Percentiles rank a stretch among this genome's conserved stretches.
Evolutionary conservation across 1,139 yeast species (phyloP).

Genomic region (Saccharomyces hybrid): DNA sequence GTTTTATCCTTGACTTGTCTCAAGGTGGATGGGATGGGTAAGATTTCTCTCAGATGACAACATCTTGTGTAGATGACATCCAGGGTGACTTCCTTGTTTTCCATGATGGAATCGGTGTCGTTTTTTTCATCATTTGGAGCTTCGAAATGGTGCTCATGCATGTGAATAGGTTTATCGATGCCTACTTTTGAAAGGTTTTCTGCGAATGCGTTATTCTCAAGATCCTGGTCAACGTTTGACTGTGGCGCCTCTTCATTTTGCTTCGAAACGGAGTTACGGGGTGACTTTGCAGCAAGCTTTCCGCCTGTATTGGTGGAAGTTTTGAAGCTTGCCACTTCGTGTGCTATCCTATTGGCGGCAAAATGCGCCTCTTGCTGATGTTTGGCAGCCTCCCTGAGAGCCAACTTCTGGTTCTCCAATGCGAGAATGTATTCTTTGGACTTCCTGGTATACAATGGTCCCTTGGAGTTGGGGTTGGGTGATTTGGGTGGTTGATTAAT

Average conservation of each 20-base stretch:
- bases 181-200: constrained; percentile 33
- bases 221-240: constrained; percentile 17
- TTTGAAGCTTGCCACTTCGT: constrained; percentile 44
- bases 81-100: constrained; percentile 38
- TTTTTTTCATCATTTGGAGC: constrained; percentile 11
- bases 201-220: constrained; percentile 19
- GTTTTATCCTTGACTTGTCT: constrained; percentile 69
- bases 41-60: constrained; percentile 63
- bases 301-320: not conserved
- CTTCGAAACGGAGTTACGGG: not conserved
- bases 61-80: constrained; percentile 68
- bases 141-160: constrained; percentile 54
- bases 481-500: constrained; percentile 4
- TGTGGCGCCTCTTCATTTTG: constrained; percentile 12
- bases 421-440: constrained; percentile 46
- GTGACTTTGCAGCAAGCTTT: not conserved
- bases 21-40: constrained; percentile 69
- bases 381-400: constrained; percentile 53
- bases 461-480: not conserved
- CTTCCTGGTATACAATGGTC: constrained; percentile 36
- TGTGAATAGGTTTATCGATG: constrained; percentile 57
- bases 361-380: constrained; percentile 71
- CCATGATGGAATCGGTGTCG: constrained; percentile 6
- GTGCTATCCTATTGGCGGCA: constrained; percentile 60
- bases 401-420: constrained; percentile 46